Base-by-base conservation (phyloP, 164 flowering plant genomes). In the Sedum album region DNA sequence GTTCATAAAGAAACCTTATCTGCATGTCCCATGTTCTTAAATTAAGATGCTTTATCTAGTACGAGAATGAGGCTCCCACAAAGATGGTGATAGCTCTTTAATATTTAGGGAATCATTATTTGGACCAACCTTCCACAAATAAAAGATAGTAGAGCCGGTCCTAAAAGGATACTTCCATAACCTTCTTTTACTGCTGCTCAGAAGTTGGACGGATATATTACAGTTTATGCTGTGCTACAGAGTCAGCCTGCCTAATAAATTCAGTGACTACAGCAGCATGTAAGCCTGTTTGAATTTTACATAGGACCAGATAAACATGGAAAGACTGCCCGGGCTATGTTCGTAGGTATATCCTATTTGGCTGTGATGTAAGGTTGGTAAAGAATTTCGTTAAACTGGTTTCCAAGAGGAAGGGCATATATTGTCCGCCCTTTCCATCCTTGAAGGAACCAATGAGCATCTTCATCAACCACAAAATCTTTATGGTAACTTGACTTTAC, bases 351-450 rank as follows among this genome's bases (percentile, higher is more conserved):
- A 17, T 44, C 48, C 20, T 10, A 4, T 14, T 44, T 15, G 48
- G 17, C 11, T 44, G 4, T 11, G 48, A 14, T 44, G 18, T 14
- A 14, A 17, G 1, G 48, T 3, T 44, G 48, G 48, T 5, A 44
- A 5, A n/a, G n/a, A 31, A 33, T 23, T 51, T 51, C 62, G 23
- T 62, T 75, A 73, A 2, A 73, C 76, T 49, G 94, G 85, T 72
- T 71, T 79, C 96, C 96, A 90, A 67, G 73, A 70, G 38, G 92
- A 83, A 87, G 73, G 30, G 94, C 91, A 65, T 76, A 79, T 17
- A 81, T 73, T 21, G 82, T 85, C 70, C 94, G 76, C 10, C 94
- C 96, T 72, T 88, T 90, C 96, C 96, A 90, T 67, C 96, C 96
- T 66, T 80, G 90, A 69, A 90, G 68, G 79, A 90, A 68, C 96